phyloP scores from a whole-genome alignment of 768 basidiomycete species.

The Hygrophorus pudorinus region DNA sequence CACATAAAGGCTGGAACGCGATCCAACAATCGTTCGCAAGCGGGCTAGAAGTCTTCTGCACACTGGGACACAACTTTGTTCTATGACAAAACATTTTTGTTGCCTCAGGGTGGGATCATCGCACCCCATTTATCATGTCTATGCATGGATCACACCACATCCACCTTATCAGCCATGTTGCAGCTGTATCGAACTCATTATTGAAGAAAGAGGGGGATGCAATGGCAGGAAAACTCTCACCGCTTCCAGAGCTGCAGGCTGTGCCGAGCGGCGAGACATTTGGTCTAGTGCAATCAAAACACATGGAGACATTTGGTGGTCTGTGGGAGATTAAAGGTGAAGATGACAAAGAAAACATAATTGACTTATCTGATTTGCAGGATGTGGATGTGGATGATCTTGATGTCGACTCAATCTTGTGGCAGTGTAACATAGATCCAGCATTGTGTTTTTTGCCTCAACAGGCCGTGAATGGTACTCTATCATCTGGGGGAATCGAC shows the following conservation, averaged over 20 bases:
- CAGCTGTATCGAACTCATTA: constrained; percentile 4
- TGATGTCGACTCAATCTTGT: no score
- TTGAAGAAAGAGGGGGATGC: not conserved
- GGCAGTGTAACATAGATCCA: no score
- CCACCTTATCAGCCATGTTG: constrained; percentile 11
- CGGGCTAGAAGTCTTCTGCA: constrained; percentile 12
- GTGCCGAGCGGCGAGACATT: not conserved
- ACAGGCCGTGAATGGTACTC: no score
- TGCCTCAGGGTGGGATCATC: not conserved
- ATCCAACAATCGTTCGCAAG: constrained; percentile 13
- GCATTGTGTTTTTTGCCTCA: no score
- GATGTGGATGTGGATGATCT: no score
- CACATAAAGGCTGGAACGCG: constrained; percentile 20
- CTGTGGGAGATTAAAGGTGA: not conserved
- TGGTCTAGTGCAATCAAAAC: no score
- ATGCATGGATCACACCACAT: constrained; percentile 18
- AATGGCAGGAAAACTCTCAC: not conserved
- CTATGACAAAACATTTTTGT: constrained; percentile 13
- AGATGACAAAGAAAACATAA: not conserved
- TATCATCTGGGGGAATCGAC: no score
- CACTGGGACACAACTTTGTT: constrained; percentile 15
- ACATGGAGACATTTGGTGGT: no score
- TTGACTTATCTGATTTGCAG: no score
- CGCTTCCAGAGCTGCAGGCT: not conserved
- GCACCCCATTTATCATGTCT: constrained; percentile 7